phyloP scores from a whole-genome alignment of 805 yeast species.

The Ogataea pignaliae region DNA sequence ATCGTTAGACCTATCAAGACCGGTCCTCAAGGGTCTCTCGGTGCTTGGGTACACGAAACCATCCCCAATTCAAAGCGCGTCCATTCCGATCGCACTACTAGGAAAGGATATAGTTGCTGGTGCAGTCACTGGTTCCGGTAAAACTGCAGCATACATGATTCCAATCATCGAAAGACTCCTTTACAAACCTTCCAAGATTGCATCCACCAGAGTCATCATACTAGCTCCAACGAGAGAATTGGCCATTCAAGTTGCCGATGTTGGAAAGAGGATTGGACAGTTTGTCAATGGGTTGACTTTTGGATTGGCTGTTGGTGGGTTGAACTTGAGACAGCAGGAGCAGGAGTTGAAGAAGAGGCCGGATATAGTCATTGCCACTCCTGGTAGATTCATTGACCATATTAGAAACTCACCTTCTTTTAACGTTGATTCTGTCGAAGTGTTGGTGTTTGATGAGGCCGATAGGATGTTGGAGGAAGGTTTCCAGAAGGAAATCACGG shows the following conservation, averaged over 20 bases:
- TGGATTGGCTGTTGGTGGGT: constrained; percentile 97
- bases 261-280: constrained; percentile 78
- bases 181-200: constrained; percentile 79
- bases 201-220: constrained; percentile 87
- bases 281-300: constrained; percentile 74
- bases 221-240: constrained; percentile 96
- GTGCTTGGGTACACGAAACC: constrained; percentile 83
- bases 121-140: constrained; percentile 99
- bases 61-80: constrained; percentile 89
- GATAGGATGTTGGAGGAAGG: constrained; percentile 99
- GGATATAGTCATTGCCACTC: constrained; percentile 95
- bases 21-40: constrained; percentile 77
- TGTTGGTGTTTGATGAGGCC: constrained; percentile 93
- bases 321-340: constrained; percentile 92
- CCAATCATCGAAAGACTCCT: constrained; percentile 91
- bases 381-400: constrained; percentile 98
- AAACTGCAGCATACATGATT: constrained; percentile 96
- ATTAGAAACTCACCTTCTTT: constrained; percentile 92
- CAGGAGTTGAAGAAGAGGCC: constrained; percentile 90
- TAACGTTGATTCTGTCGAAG: constrained; percentile 85
- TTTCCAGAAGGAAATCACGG: constrained; percentile 90
- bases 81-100: constrained; percentile 86
- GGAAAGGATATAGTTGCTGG: constrained; percentile 99
- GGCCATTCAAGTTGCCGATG: constrained; percentile 94
- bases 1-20: constrained; percentile 79